A percentile compares a stretch with the other conserved stretches of the same genome.
Evolutionary conservation across 2,329 filamentous ascomycete species (phyloP).

Genomic region (Aspergillus niger): DNA sequence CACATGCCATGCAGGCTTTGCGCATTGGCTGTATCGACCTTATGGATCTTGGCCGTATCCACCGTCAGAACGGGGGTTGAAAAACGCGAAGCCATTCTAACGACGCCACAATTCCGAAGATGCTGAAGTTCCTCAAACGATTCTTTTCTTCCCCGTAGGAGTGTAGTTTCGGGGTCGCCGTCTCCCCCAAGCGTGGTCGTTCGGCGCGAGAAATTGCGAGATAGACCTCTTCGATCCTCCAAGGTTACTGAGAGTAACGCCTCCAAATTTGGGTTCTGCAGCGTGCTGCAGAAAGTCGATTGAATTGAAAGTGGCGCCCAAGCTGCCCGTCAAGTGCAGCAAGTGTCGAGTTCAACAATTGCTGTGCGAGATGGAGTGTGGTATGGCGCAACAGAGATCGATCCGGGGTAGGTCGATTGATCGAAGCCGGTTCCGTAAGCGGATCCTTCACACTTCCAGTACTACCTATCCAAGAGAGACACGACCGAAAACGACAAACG

Average conservation of each 20-base stretch:
- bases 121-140: constrained; percentile 10
- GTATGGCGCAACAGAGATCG: neutral
- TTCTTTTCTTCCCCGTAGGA: constrained; percentile 2
- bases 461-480: constrained; percentile 4
- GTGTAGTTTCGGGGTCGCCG: constrained; percentile 44
- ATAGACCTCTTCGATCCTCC: constrained; percentile 23
- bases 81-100: constrained; percentile 77
- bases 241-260: constrained; percentile 10
- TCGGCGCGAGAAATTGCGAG: constrained; percentile 37
- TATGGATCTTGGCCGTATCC: constrained; percentile 87
- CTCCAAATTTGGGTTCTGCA: constrained; percentile 20
- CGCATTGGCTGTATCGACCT: constrained; percentile 89
- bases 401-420: constrained; percentile 7
- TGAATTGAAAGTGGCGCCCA: constrained; percentile 20
- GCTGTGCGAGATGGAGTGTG: neutral
- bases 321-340: constrained; percentile 24
- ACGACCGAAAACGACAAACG: constrained; percentile 23
- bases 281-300: constrained; percentile 23
- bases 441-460: constrained; percentile 7
- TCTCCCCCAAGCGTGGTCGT: constrained; percentile 47
- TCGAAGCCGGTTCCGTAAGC: neutral
- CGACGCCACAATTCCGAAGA: constrained; percentile 27
- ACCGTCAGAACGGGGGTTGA: constrained; percentile 86
- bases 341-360: constrained; percentile 5
- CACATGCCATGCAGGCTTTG: constrained; percentile 96